Evolutionary conservation across 768 basidiomycete genomes (phyloP), one percentile per base, ranked within the genome.

Genomic region (Xerocomellus dryophilus): DNA sequence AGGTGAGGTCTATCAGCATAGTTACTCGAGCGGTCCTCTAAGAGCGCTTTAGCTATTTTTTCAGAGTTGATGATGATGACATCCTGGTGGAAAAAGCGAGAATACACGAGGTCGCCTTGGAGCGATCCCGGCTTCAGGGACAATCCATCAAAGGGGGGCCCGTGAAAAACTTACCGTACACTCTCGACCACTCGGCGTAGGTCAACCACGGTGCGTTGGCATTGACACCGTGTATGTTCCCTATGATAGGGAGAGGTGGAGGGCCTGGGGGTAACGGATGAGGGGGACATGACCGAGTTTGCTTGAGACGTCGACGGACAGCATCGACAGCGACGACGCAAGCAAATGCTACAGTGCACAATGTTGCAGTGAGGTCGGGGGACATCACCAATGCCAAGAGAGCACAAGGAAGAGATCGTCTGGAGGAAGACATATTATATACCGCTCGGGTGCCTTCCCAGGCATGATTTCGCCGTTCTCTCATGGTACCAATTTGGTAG

Each of bases 1-100:
- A 66, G 35, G n/a, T 29, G 20, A 7, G 61, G 58, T 47, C 64
- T 47, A 39, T 56, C 61, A 5, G 64, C 44, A 49, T 66, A 66
- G 8, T 57, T 66, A 3, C 36, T 43, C 11, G 64, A 65, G 32
- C 54, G 61, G 27, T 58, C 43, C 35, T 66, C 59, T 10, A 63
- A 38, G 18, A 61, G 52, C n/a, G 48, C 53, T 34, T 50, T 52
- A 3, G 56, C 54, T 7, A 49, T n/a, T 27, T 51, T 63, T 12
- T 52, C 50, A 14, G 58, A 57, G 35, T 53, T 60, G 34, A 60
- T 57, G n/a, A 57, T 54, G 38, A 56, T 53, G 12, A 54, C 48
- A 11, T 51, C 46, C 35, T 60, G 48, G 38, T 45, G 8, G 20
- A 63, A 63, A 23, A 59, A 9, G 20, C 53, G 54, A 38, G 48